phyloP scores from a whole-genome alignment of 768 basidiomycete species.

The Gloeopeniophorella convolvens region DNA sequence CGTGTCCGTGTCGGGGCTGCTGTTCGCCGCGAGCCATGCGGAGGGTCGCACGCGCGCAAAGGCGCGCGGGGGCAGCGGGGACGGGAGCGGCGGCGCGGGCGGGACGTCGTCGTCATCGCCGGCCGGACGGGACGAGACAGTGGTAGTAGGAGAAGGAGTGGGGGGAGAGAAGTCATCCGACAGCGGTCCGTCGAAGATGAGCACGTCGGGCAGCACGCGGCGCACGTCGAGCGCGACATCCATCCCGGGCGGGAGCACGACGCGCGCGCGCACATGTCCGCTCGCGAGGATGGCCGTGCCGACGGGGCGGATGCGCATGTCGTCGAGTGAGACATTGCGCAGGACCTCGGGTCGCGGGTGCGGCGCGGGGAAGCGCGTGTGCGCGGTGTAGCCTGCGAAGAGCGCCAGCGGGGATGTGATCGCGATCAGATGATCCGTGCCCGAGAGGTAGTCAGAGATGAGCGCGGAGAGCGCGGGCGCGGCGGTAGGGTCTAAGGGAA shows the following conservation, averaged over 20 bases:
- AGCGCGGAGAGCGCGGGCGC: conserved; percentile 49
- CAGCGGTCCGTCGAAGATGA: conserved; percentile 61
- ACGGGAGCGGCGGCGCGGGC: conserved; percentile 47
- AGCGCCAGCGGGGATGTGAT: conserved; percentile 46
- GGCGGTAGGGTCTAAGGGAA: conserved; percentile 41
- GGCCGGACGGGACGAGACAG: neutral
- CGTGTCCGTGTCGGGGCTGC: conserved; percentile 35
- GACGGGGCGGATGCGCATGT: conserved; percentile 63
- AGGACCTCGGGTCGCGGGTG: conserved; percentile 58
- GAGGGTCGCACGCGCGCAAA: conserved; percentile 72
- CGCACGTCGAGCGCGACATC: conserved; percentile 56
- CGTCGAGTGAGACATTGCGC: conserved; percentile 62
- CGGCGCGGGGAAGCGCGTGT: conserved; percentile 59
- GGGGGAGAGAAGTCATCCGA: neutral
- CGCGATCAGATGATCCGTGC: conserved; percentile 46
- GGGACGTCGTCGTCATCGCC: conserved; percentile 27
- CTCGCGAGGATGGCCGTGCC: conserved; percentile 52
- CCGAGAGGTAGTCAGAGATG: conserved; percentile 58
- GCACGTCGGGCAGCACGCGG: conserved; percentile 65
- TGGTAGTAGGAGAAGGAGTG: neutral
- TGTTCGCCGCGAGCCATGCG: conserved; percentile 52
- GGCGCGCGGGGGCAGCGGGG: conserved; percentile 63
- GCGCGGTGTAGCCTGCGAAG: conserved; percentile 40
- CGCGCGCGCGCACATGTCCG: conserved; percentile 56
- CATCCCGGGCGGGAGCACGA: conserved; percentile 67